Conservation (phyloP, 129 eudicot species). For the carrot (Daucus carota) region DH1_v3.0 NC_030383.2:8514001-8514500, state of each 20-base stretch:
- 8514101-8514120: neutral
- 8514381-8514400: neutral
- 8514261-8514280: neutral
- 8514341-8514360: neutral
- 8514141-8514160: neutral
- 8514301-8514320: neutral
- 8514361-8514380: neutral
- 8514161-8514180: conserved; percentile 3
- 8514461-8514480: neutral
- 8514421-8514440: neutral
- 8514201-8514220: neutral
- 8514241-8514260: neutral
- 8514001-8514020: conserved; percentile 84
- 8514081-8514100: conserved; percentile 23
- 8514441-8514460: neutral
- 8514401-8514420: neutral
- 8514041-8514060: conserved; percentile 81
- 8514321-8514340: neutral
- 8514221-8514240: neutral
- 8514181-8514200: neutral
- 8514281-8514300: neutral
- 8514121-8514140: neutral
- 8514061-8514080: conserved; percentile 87
- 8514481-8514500: neutral
- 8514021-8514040: conserved; percentile 96